Base-by-base conservation (phyloP, 257 asterid species). In the Coffea eugenioides region DNA sequence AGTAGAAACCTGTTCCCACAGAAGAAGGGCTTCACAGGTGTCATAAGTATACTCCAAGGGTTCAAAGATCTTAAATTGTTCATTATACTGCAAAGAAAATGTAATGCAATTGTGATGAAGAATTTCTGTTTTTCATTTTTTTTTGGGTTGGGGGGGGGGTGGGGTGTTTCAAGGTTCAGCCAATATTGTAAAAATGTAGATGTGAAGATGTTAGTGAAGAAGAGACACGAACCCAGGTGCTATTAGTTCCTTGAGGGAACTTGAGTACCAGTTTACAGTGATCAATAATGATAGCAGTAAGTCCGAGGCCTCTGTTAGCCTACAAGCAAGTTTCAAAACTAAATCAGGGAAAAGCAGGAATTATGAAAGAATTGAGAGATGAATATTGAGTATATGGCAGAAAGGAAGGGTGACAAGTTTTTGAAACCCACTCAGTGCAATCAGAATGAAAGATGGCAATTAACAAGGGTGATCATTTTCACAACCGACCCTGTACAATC, bases 271-370 rank as follows among this genome's bases (percentile, higher is more conserved):
- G 77, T 83, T 94, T 96, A 83, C 99, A 94, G 78, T 94, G 98
- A 80, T 96, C 99, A 77, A 96, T 80, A 57, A 92, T 90, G 73
- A 89, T 89, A 80, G 98, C 97, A 69, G 93, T 92, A 81, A 96
- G 97, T 76, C 99, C 99, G 56, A 94, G 91, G 52, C 98, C 99
- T 86, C 95, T 87, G 87, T 92, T 90, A 65, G 95, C 99, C 98
- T 96, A 86, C 85, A 90, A 84, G 76, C 69, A 86, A 82, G 82
- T 73, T 54, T 56, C 75, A 76, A 74, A 34, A n/a, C 80, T 57
- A 77, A 79, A 66, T 66, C 64, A 48, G 52, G 8, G 25, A 20
- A 57, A n/a, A 57, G 7, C 8, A 57, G 10, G 6, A 57, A 18
- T 18, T n/a, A 20, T 41, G 49, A 71, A 79, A 54, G 77, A 59